Base-by-base conservation (phyloP, 441 rosid genomes). In the Brassica hybrid region DNA sequence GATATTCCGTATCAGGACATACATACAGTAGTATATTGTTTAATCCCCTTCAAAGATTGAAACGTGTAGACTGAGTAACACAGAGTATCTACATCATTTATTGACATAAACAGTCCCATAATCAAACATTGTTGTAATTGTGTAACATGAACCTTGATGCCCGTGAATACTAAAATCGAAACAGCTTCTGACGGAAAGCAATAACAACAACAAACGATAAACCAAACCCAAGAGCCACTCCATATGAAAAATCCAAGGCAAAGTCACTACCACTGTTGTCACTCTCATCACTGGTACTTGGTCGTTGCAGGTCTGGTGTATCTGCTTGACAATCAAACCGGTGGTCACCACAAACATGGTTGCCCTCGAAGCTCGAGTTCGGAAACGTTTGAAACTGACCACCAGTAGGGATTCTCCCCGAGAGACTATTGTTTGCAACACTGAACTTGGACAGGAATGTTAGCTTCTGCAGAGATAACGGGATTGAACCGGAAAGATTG, bases 291-390 rank as follows among this genome's bases (percentile, higher is more conserved):
- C 65, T 73, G 41, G 7, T 27, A 25, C 6, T 19, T 73, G 71
- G 0, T 73, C 0, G 57, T 6, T 34, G 4, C 0, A 34, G 2
- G 23, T 52, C 36, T 73, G 7, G 38, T n/a, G 23, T 2, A 21
- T 52, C 25, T 9, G 1, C 6, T 19, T 6, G 52, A 77, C 86
- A 86, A 19, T 19, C 65, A 45, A 52, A 10, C 52, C 77, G 63
- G 59, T 86, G 81, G 12, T 85, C 82, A 48, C 88, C 66, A 32
- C 90, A 85, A 11, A 92, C 85, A 71, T 71, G 6, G 57, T 89
- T 93, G 16, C 96, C 96, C 76, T 87, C 93, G 10, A 87, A 91
- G 85, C 94, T 88, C 11, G 90, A 80, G 73, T 73, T 80, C 7
- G 91, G 86, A 57, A 92, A 90, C 17, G 94, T 89, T 30, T 32